These are phyloP conservation scores for Oropetium thomaeum DNA, from an alignment of 176 grass and related monocot genomes.

Conservation along the genomic window DNA sequence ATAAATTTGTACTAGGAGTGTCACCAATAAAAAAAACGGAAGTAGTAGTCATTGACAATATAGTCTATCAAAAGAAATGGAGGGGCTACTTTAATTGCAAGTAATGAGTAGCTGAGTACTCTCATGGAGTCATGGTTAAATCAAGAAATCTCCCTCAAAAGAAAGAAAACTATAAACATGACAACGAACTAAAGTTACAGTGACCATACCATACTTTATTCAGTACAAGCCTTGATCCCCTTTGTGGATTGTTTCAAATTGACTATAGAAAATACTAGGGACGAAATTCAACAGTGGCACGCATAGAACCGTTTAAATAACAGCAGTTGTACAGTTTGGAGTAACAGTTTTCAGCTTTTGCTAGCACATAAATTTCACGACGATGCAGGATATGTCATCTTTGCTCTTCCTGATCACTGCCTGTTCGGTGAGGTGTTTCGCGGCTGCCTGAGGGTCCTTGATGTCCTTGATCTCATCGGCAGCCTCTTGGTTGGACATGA, in stretches of 20 bases:
- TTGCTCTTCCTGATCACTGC: slow-evolving; percentile 76
- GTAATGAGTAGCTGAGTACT: too few species aligned
- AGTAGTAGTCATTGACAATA: too few species aligned
- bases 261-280: not conserved
- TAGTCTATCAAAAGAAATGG: too few species aligned
- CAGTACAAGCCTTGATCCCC: slow-evolving; percentile 23
- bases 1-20: too few species aligned
- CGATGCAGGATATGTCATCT: slow-evolving; percentile 90
- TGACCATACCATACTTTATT: slow-evolving; percentile 11
- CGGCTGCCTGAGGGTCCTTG: slow-evolving; percentile 74
- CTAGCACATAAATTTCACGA: slow-evolving; percentile 68
- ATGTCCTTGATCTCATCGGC: slow-evolving; percentile 74
- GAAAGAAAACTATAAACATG: not conserved
- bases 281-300: slow-evolving; percentile 16
- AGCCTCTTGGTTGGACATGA: slow-evolving; percentile 90
- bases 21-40: too few species aligned
- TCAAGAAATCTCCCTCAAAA: not conserved
- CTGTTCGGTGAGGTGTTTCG: slow-evolving; percentile 68
- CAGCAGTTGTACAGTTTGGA: slow-evolving; percentile 21
- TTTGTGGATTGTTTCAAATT: slow-evolving; percentile 14
- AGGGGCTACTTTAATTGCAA: too few species aligned
- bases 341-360: not conserved
- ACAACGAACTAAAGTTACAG: not conserved
- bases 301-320: not conserved
- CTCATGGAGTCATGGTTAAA: too few species aligned